A percentile compares a stretch with the other conserved stretches of the same genome.
phyloP scores from a whole-genome alignment of 1,139 yeast genomes.

The Magnusiomyces ingens region DNA sequence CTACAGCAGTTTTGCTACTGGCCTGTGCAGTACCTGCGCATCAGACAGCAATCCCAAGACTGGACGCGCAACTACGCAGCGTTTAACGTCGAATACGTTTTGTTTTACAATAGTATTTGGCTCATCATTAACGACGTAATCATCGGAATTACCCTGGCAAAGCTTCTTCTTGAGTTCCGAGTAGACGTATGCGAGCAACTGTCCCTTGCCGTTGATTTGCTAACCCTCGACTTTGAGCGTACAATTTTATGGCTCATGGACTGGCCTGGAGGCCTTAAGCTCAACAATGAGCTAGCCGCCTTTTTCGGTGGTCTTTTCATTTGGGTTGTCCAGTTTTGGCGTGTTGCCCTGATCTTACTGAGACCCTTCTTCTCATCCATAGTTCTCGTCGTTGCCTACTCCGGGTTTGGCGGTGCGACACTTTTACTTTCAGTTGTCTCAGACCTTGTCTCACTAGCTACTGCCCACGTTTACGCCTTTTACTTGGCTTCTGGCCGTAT shows the following conservation, averaged over 20 bases:
- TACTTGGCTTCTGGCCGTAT: slow-evolving; percentile 74
- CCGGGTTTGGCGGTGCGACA: slow-evolving; percentile 54
- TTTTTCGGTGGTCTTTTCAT: slow-evolving; percentile 81
- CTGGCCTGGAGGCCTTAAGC: slow-evolving; percentile 91
- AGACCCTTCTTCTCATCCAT: slow-evolving; percentile 32
- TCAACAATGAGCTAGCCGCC: slow-evolving; percentile 77
- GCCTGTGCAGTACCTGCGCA: slow-evolving; percentile 71
- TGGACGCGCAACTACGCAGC: slow-evolving; percentile 31
- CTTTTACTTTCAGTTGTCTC: slow-evolving; percentile 58
- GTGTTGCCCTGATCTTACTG: slow-evolving; percentile 19
- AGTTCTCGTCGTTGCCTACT: slow-evolving; percentile 36
- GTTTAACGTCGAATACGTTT: slow-evolving; percentile 61
- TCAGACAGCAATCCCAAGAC: slow-evolving; percentile 34
- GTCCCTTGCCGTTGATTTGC: slow-evolving; percentile 33
- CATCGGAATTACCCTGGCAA: slow-evolving; percentile 59
- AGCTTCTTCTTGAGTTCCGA: slow-evolving; percentile 43
- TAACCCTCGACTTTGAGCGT: slow-evolving; percentile 40
- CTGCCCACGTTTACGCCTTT: slow-evolving; percentile 70
- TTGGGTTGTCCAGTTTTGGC: slow-evolving; percentile 81
- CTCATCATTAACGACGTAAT: slow-evolving; percentile 74
- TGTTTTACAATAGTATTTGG: slow-evolving; percentile 87
- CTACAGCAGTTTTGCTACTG: slow-evolving; percentile 70
- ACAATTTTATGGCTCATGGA: slow-evolving; percentile 71
- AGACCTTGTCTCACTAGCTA: slow-evolving; percentile 57
- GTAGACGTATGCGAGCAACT: slow-evolving; percentile 30